phyloP scores from a whole-genome alignment of 441 rosid genomes.

The Arabidopsis hybrid region DNA sequence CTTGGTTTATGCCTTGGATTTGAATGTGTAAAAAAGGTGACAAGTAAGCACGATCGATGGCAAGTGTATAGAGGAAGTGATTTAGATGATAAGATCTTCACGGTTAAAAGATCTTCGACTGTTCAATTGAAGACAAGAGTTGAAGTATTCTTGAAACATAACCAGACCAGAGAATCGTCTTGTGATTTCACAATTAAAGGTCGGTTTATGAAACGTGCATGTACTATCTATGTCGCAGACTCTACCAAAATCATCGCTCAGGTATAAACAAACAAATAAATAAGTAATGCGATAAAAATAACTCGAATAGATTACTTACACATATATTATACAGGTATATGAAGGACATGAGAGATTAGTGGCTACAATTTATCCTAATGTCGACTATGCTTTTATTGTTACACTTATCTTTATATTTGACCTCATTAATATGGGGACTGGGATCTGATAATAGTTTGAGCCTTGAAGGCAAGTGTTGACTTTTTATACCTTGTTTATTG shows the following conservation, averaged over 20 bases:
- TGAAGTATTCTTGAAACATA: conserved; percentile 48
- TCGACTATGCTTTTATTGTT: conserved; percentile 43
- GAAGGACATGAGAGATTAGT: conserved; percentile 46
- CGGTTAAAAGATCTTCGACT: conserved; percentile 45
- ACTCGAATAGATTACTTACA: neutral
- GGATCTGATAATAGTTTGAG: conserved; percentile 10
- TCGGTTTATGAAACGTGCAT: conserved; percentile 49
- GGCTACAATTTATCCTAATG: conserved; percentile 43
- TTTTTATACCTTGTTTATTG: neutral
- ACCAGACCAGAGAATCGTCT: conserved; percentile 40
- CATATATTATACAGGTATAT: conserved; percentile 22
- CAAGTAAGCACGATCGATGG: conserved; percentile 50
- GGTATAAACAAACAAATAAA: neutral
- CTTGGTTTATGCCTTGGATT: conserved; percentile 20
- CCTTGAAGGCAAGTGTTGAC: conserved; percentile 4
- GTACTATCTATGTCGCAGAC: conserved; percentile 32
- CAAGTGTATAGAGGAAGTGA: conserved; percentile 47
- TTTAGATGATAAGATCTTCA: conserved; percentile 44
- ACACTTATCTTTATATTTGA: conserved; percentile 45
- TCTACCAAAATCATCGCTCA: conserved; percentile 46
- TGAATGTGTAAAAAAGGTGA: conserved; percentile 36
- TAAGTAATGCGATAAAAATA: neutral
- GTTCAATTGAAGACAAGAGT: conserved; percentile 45
- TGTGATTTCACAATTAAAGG: conserved; percentile 49
- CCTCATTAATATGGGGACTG: conserved; percentile 40